Conservation (phyloP, 495 filamentous ascomycete genomes). For the Podospora sp. region DNA sequence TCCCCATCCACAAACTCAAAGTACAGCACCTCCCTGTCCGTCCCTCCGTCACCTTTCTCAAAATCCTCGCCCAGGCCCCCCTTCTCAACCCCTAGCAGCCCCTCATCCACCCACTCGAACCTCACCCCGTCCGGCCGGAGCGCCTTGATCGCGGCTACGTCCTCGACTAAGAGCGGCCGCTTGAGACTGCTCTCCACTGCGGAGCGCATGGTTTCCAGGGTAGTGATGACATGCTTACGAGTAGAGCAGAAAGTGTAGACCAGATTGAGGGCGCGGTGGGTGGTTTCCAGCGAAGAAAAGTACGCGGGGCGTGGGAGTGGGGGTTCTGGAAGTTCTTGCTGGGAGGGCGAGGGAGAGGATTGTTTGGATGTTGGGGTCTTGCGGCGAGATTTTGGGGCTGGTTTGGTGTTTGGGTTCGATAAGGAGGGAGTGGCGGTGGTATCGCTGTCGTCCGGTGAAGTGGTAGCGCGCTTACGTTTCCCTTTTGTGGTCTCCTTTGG, state of each 20-base stretch:
- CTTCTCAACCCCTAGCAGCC: conserved; percentile 68
- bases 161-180: conserved; percentile 66
- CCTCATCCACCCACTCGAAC: conserved; percentile 86
- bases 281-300: conserved; percentile 73
- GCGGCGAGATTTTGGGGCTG: not conserved
- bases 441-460: not conserved
- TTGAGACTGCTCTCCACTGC: conserved; percentile 85
- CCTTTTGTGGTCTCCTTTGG: not conserved
- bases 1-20: conserved; percentile 95
- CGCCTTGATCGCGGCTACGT: conserved; percentile 80
- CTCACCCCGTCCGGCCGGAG: conserved; percentile 75
- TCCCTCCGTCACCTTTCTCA: conserved; percentile 47
- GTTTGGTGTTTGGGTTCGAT: conserved; percentile 9
- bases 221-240: conserved; percentile 87
- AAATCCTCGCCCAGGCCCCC: conserved; percentile 45
- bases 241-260: conserved; percentile 95
- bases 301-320: conserved; percentile 66
- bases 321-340: not conserved
- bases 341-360: not conserved
- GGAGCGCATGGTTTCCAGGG: conserved; percentile 81
- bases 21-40: conserved; percentile 68
- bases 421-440: not conserved
- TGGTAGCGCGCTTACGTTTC: conserved; percentile 23
- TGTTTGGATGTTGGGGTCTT: not conserved
- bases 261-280: conserved; percentile 82